phyloP scores from a whole-genome alignment of 495 filamentous ascomycete genomes.

The Talaromyces proteolyticus region DNA sequence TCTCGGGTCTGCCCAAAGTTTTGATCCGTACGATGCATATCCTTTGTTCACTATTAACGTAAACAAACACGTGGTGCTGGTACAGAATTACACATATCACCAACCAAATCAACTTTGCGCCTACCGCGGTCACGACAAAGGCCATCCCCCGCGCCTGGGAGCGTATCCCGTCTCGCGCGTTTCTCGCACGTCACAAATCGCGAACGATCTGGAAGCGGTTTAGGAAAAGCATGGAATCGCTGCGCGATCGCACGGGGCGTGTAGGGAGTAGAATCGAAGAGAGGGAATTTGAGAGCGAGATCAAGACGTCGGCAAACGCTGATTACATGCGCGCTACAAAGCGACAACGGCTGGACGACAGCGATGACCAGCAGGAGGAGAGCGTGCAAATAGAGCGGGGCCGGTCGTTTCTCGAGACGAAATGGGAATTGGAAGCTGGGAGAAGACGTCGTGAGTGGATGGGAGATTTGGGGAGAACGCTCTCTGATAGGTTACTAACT shows the following conservation, averaged over 20 bases:
- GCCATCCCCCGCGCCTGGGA: slow-evolving; percentile 42
- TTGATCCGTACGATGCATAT: too few relatives aligned
- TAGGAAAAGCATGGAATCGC: slow-evolving; percentile 30
- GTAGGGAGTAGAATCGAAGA: slow-evolving; percentile 1
- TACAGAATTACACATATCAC: slow-evolving; percentile 10
- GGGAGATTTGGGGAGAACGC: neutral
- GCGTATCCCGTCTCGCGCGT: slow-evolving; percentile 50
- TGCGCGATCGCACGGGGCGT: slow-evolving; percentile 15
- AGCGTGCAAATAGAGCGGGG: slow-evolving; percentile 10
- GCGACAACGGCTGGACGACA: slow-evolving; percentile 29
- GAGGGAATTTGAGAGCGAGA: slow-evolving; percentile 22
- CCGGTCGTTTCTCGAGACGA: slow-evolving; percentile 34
- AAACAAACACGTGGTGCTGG: neutral
- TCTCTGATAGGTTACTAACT: slow-evolving; percentile 6
- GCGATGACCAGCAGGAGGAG: slow-evolving; percentile 5
- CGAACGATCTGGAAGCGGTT: slow-evolving; percentile 50
- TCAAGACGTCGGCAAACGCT: slow-evolving; percentile 23
- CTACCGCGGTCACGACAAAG: slow-evolving; percentile 23
- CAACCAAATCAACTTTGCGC: slow-evolving; percentile 30
- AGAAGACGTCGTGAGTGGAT: slow-evolving; percentile 34
- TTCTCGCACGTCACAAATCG: slow-evolving; percentile 30
- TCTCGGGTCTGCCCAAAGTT: too few relatives aligned
- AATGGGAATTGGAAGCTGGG: slow-evolving; percentile 28
- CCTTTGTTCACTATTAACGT: too few relatives aligned
- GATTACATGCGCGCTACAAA: slow-evolving; percentile 37